A percentile compares a stretch with the other conserved stretches of the same genome.
These are phyloP conservation scores for Cyclanthera cordifolia DNA, from an alignment of 306 rosid species.

Conservation along the genomic window DNA sequence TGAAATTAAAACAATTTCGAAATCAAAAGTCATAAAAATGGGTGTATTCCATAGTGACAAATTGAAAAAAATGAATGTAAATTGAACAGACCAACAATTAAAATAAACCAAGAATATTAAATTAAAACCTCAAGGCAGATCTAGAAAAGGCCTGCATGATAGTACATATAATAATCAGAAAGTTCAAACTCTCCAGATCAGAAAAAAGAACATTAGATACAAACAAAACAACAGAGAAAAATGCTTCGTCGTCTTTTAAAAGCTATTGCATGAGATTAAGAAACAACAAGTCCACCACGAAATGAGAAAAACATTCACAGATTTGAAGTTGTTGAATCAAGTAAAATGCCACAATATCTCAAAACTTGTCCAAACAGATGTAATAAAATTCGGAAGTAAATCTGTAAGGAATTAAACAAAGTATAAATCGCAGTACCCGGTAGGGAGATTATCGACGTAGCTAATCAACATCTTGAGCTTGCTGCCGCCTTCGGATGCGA, in stretches of 20 bases:
- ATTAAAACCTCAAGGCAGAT: not conserved
- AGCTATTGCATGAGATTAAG: not conserved
- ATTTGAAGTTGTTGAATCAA: not conserved
- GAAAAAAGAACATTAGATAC: not conserved
- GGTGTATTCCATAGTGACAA: not conserved
- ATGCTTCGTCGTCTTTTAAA: not conserved
- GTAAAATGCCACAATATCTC: not conserved
- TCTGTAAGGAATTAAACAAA: not conserved
- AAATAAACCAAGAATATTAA: not conserved
- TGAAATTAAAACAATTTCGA: not conserved
- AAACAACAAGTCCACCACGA: not conserved
- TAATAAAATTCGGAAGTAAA: not conserved
- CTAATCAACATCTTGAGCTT: conserved; percentile 84
- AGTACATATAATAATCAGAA: not conserved
- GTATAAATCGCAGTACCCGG: conserved; percentile 33
- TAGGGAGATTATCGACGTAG: conserved; percentile 76
- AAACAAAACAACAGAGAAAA: not conserved
- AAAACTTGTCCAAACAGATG: not conserved
- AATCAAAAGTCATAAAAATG: not conserved
- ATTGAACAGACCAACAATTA: not conserved
- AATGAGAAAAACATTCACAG: not conserved
- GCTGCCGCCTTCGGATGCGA: conserved; percentile 85
- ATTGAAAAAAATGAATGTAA: not conserved
- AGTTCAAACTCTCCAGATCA: not conserved
- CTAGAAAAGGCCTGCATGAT: not conserved